A percentile compares a stretch with the other conserved stretches of the same genome.
phyloP scores from a whole-genome alignment of 192 early-diverging fungal species.

The Geranomyces variabilis region DNA sequence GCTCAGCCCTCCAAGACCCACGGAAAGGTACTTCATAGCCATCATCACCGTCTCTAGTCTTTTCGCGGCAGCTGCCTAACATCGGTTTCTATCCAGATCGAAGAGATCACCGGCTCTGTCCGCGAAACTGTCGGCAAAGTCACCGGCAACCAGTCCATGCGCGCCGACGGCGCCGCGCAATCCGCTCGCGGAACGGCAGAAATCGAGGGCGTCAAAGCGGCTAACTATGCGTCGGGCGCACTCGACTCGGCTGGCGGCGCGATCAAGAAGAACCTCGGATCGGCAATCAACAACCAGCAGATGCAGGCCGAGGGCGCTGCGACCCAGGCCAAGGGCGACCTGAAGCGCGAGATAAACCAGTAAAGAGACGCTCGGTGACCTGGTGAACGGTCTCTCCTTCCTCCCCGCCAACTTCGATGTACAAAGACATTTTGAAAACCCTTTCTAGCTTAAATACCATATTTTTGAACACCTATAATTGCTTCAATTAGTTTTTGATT shows the following conservation, averaged over 20 bases:
- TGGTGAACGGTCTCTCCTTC: too few relatives aligned
- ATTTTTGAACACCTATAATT: too few relatives aligned
- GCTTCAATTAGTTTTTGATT: too few relatives aligned
- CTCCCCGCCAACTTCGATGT: too few relatives aligned
- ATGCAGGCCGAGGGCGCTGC: slow-evolving; percentile 40
- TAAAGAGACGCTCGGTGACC: too few relatives aligned
- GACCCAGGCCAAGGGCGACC: slow-evolving; percentile 47
- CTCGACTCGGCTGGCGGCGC: slow-evolving; percentile 51
- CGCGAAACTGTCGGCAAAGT: slow-evolving; percentile 30
- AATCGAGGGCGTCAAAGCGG: neutral
- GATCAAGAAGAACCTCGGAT: slow-evolving; percentile 44
- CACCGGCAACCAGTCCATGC: slow-evolving; percentile 21
- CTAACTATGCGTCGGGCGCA: slow-evolving; percentile 46
- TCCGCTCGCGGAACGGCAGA: slow-evolving; percentile 29
- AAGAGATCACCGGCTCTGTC: slow-evolving; percentile 23
- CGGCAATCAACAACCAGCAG: slow-evolving; percentile 44
- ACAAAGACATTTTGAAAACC: too few relatives aligned
- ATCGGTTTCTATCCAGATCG: too few relatives aligned
- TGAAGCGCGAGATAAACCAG: slow-evolving; percentile 39
- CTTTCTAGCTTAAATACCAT: too few relatives aligned
- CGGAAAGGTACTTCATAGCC: too few relatives aligned
- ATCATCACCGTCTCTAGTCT: too few relatives aligned
- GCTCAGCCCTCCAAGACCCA: too few relatives aligned
- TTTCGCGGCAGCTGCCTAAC: too few relatives aligned
- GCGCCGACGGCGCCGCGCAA: slow-evolving; percentile 33